Base-by-base conservation (phyloP, 208 protist genomes). In the Naegleria fowleri region DNA sequence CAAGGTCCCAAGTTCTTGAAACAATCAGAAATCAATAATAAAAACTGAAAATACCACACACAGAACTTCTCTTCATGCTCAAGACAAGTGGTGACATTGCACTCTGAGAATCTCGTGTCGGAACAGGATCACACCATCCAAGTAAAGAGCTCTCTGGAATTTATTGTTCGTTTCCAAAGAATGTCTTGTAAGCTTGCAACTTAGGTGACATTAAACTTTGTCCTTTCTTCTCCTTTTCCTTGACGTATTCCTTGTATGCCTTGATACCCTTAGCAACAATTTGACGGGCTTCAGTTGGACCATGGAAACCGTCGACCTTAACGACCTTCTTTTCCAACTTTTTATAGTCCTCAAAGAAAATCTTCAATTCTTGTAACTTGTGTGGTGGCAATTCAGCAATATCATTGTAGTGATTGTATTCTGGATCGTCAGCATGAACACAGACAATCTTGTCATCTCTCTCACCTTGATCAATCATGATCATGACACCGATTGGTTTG, bases 391-490 rank as follows among this genome's bases (percentile, higher is more conserved):
- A 39, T 36, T 92, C 55, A 58, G 16, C 5, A 52, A 92, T 89
- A 22, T 92, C 43, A 25, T 16, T 89, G 36, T 90, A 90, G 39
- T 92, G 83, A 4, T 39, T 40, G 39, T 59, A 92, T 84, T 85
- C 59, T 40, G 91, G 91, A 55, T 92, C 91, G 36, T 92, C 91
- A 83, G 22, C 7, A 38, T 88, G 79, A 38, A 92, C 83, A 59
- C 58, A 75, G 48, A 92, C 43, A 55, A 92, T 92, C 40, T 92
- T 92, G 39, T 88, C 58, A 84, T 92, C 91, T 15, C 19, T n/a
- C 90, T 92, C 91, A 15, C 89, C 79, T 25, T 76, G 7, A 15
- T 92, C 91, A 40, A 90, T 90, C 39, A 89, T 92, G 5, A 15
- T 4, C 51, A 67, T 67, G 6, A 92, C 75, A 36, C 91, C 91